Base-by-base conservation (phyloP, 2,329 filamentous ascomycete genomes). In the Colletotrichum orbiculare region DNA sequence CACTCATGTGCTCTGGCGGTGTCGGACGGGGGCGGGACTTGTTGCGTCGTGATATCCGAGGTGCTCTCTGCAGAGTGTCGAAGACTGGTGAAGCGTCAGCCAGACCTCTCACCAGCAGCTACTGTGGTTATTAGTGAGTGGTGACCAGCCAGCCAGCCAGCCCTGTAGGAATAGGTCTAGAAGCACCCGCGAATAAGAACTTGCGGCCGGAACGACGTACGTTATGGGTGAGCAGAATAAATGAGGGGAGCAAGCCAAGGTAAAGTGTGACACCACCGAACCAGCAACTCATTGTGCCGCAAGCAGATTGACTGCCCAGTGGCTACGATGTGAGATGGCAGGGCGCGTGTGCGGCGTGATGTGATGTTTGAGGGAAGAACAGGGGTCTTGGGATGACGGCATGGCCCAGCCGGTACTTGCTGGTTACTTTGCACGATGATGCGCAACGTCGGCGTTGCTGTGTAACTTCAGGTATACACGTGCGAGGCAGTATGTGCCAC, bases 261-360 rank as follows among this genome's bases (percentile, higher is more conserved):
- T 39, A 47, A 15, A 13, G 54, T 25, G 49, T 38, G 25, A 41
- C 35, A 41, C 33, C 17, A 57, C 39, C 13, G n/a, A 38, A 33
- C 43, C 34, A 37, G 42, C 37, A 61, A 10, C 13, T 45, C 33
- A n/a, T 57, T 12, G 37, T 41, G 9, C 54, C 8, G 42, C 10
- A 52, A 65, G 62, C 57, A 65, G 57, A 62, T 62, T 48, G 41
- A 42, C 58, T 65, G 62, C 62, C 47, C 52, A 48, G 62, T 62
- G 52, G 46, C 62, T 62, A 46, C 17, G 17, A 46, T 35, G 8
- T 43, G 34, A 13, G 48, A 52, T 34, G 48, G 25, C 25, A 38
- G n/a, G 11, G 17, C 37, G 25, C 35, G n/a, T 10, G 37, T 42
- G 50, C 52, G 15, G 45, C 17, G 50, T 38, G 38, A 42, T 38